Evolutionary conservation across 345 rosid genomes (phyloP).

Genomic region (Iberis pinnata): DNA sequence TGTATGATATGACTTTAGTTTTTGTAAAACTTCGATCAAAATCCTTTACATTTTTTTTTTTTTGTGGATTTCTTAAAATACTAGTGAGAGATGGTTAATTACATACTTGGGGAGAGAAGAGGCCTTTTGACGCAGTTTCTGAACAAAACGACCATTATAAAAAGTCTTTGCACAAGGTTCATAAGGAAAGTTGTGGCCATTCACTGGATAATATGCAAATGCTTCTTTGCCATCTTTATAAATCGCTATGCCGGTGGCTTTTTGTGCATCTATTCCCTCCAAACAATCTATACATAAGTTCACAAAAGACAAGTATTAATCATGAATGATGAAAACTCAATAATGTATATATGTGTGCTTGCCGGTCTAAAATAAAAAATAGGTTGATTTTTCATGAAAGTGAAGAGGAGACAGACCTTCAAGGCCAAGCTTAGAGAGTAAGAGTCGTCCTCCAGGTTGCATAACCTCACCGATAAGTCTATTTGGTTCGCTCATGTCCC

Average conservation of each 20-base stretch:
- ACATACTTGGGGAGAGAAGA: not conserved
- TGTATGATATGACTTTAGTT: no score
- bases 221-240: not conserved
- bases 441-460: constrained; percentile 58
- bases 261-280: not conserved
- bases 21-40: no score
- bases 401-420: no score
- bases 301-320: no score
- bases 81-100: no score
- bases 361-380: no score
- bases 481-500: constrained; percentile 53
- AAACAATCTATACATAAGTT: not conserved
- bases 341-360: no score
- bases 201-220: not conserved
- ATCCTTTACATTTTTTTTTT: no score
- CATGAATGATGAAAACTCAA: no score
- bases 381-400: no score
- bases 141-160: not conserved
- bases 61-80: no score
- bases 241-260: not conserved
- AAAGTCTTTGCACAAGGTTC: not conserved
- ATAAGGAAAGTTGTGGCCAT: not conserved
- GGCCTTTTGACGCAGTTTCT: not conserved
- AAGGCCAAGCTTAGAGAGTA: constrained; percentile 50
- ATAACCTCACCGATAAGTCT: constrained; percentile 59